Evolutionary conservation across 1,284 basidiomycete species (phyloP).

Genomic region (Trichosporon asahii): DNA sequence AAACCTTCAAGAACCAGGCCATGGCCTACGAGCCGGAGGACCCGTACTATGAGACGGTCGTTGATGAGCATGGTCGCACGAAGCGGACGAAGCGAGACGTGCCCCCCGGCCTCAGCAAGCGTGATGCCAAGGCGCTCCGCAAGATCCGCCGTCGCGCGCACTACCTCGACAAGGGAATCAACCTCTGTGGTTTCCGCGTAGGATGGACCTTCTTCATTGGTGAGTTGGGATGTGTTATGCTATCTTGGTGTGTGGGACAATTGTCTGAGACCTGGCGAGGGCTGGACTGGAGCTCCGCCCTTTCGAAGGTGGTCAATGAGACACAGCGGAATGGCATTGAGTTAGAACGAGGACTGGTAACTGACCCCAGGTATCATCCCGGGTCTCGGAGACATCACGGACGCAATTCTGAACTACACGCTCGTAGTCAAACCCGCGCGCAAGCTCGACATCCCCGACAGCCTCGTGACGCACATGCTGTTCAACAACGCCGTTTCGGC

Average conservation of each 20-base stretch:
- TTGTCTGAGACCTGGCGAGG: too few species aligned
- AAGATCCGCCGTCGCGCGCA: conserved; percentile 76
- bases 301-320: neutral
- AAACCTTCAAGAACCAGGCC: conserved; percentile 10
- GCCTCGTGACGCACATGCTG: conserved; percentile 70
- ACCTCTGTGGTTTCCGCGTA: conserved; percentile 74
- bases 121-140: conserved; percentile 72
- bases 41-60: conserved; percentile 74
- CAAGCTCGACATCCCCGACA: conserved; percentile 61
- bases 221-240: conserved; percentile 34
- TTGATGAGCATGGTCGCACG: conserved; percentile 63
- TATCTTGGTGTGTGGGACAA: neutral
- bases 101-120: conserved; percentile 71
- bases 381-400: conserved; percentile 45
- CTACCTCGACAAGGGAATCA: conserved; percentile 86
- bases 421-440: conserved; percentile 74
- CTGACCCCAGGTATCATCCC: conserved; percentile 46
- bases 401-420: conserved; percentile 60
- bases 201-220: conserved; percentile 79
- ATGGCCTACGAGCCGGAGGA: conserved; percentile 65
- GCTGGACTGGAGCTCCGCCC: neutral
- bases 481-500: conserved; percentile 73
- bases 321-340: neutral
- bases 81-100: conserved; percentile 67
- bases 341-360: neutral